Base-by-base conservation (phyloP, 129 eudicot species). In the Artemisia argyi region DNA sequence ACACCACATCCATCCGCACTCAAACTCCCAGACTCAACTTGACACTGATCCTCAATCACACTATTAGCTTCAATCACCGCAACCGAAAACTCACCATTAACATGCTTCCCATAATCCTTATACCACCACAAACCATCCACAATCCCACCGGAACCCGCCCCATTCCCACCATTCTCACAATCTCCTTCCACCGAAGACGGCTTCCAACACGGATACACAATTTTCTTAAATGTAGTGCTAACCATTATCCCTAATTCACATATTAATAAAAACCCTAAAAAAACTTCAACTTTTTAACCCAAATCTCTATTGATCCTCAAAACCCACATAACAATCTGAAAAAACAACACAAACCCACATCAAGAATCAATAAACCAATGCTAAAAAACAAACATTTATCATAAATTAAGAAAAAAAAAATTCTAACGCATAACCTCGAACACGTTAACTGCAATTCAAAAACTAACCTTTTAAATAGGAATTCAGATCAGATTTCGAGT, bases 11-110 rank as follows among this genome's bases (percentile, higher is more conserved):
- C 91, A 46, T 17, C 59, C 1, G 72, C 82, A 70, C 92, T 85
- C 84, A 91, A 16, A 10, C 84, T 52, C 19, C 97, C 92, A 2
- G 92, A 88, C 65, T 84, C 97, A 18, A 88, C 81, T 32, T 86
- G 90, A 83, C 96, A 85, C 3, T 91, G 88, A 84, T 91, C 97
- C 80, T 91, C 97, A 48, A 91, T 58, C 49, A 84, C 59, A 39
- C 48, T 74, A 81, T 91, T 91, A 11, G 97, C 97, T 77, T 91
- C 92, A 58, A 91, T 73, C 67, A 91, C 80, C 0, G 96, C 97
- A 84, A 91, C 84, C 0, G 96, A 91, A 74, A 86, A 88, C 20
- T 85, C 96, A 10, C 96, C 92, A 74, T 88, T 59, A 14, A 83
- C 86, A 73, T 91, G 97, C 11, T 24, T 73, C 7, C 97, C 95